Conservation (phyloP, 1,284 basidiomycete genomes). For the Laetiporus sulphureus region DNA sequence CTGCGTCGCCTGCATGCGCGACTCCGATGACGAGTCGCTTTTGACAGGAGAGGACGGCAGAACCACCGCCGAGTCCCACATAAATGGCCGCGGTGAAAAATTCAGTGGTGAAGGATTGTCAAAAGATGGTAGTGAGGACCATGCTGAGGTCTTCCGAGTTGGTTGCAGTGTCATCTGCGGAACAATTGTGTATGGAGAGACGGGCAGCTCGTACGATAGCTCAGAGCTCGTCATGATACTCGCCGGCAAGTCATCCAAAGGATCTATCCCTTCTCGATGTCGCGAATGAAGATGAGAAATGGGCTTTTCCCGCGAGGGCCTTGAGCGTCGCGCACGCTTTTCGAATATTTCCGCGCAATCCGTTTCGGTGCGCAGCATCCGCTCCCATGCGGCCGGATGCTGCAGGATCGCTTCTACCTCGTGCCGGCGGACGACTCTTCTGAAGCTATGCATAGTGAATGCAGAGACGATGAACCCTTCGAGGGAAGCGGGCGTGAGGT, state of each 20-base stretch:
- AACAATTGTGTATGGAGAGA: constrained; percentile 7
- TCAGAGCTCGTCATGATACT: constrained; percentile 9
- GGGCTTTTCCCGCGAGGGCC: constrained; percentile 18
- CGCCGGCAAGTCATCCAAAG: constrained; percentile 8
- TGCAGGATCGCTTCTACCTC: constrained; percentile 53
- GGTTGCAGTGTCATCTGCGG: constrained; percentile 9
- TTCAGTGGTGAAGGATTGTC: constrained; percentile 12
- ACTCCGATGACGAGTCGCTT: background rate
- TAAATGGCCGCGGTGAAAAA: constrained; percentile 6
- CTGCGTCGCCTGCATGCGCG: background rate
- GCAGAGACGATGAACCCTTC: constrained; percentile 53
- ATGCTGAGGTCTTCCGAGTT: constrained; percentile 6
- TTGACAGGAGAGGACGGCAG: constrained; percentile 13
- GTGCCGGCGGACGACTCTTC: constrained; percentile 54
- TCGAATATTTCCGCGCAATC: constrained; percentile 18
- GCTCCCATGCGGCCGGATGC: constrained; percentile 39
- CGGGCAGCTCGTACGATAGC: constrained; percentile 7
- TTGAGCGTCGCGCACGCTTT: constrained; percentile 15
- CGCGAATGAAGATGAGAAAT: constrained; percentile 14
- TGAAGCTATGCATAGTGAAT: constrained; percentile 55
- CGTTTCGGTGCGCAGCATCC: constrained; percentile 21
- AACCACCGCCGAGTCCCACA: constrained; percentile 11
- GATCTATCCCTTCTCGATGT: constrained; percentile 8
- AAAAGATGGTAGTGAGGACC: constrained; percentile 13
- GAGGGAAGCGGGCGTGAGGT: background rate